These are phyloP conservation scores for Trichoderma polysporum DNA, from an alignment of 2,329 filamentous ascomycete genomes.

Conservation along the genomic window DNA sequence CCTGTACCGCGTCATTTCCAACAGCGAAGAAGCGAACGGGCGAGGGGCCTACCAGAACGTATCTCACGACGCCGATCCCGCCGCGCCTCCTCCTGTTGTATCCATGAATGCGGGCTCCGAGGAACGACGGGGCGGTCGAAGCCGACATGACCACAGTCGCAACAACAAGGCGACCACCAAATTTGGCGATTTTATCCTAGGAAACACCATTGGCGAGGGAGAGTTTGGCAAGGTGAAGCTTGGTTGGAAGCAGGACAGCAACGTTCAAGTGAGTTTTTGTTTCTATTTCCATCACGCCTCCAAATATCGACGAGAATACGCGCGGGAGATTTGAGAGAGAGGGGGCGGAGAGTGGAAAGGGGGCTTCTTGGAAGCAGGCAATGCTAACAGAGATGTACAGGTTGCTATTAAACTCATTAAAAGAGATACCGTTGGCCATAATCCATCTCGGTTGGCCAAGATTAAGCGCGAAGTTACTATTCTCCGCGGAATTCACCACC, in stretches of 20 bases:
- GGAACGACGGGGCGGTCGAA: slow-evolving; percentile 50
- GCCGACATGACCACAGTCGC: slow-evolving; percentile 57
- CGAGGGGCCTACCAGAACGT: slow-evolving; percentile 30
- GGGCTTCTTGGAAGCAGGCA: background rate
- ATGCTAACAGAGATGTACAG: slow-evolving; percentile 39
- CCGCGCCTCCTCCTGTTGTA: slow-evolving; percentile 46
- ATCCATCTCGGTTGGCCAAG: slow-evolving; percentile 87
- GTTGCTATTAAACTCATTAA: slow-evolving; percentile 98
- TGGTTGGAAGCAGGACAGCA: slow-evolving; percentile 95
- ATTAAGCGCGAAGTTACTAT: slow-evolving; percentile 98
- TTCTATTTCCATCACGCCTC: background rate
- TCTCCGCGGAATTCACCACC: slow-evolving; percentile 80
- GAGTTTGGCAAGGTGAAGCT: slow-evolving; percentile 99
- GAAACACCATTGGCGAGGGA: slow-evolving; percentile 93
- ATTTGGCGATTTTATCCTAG: slow-evolving; percentile 94
- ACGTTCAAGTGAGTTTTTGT: slow-evolving; percentile 63
- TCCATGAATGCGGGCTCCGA: slow-evolving; percentile 47
- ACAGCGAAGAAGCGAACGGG: slow-evolving; percentile 34
- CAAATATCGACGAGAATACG: background rate
- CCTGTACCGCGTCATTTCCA: slow-evolving; percentile 67
- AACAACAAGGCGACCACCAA: slow-evolving; percentile 68
- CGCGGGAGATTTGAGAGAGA: background rate
- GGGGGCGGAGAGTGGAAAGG: background rate
- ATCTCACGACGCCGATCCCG: slow-evolving; percentile 40
- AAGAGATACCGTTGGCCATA: slow-evolving; percentile 82